phyloP scores from a whole-genome alignment of 1,284 basidiomycete genomes.

The Cutaneotrichosporon mucoides region DNA sequence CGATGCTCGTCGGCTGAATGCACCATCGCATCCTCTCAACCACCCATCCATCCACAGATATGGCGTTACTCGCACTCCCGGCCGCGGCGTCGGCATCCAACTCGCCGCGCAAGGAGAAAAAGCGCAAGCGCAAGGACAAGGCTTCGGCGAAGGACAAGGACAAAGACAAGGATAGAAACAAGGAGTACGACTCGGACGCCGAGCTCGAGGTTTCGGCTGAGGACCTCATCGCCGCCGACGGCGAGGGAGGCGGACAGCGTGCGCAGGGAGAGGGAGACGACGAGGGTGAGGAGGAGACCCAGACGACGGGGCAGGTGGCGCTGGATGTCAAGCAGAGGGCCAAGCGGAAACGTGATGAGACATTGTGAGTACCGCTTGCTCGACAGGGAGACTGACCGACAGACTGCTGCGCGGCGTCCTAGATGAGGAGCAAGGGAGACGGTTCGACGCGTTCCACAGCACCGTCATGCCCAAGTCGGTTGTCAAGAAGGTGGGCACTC shows the following conservation, averaged over 20 bases:
- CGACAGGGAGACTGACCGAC: background rate
- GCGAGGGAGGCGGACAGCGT: background rate
- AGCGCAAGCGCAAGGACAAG: constrained; percentile 13
- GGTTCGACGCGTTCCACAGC: constrained; percentile 40
- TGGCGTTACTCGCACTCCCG: constrained; percentile 19
- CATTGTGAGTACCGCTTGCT: constrained; percentile 10
- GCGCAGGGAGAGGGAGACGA: constrained; percentile 20
- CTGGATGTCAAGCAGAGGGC: constrained; percentile 16
- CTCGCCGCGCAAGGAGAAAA: constrained; percentile 14
- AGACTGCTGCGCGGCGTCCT: constrained; percentile 37
- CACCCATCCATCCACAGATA: background rate
- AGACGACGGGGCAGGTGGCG: background rate
- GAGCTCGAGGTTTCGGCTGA: constrained; percentile 22
- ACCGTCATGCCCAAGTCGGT: constrained; percentile 34
- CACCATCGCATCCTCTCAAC: background rate
- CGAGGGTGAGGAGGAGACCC: constrained; percentile 20
- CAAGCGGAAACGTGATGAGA: constrained; percentile 13
- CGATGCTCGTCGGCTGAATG: background rate
- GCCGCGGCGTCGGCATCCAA: background rate
- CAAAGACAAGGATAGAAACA: constrained; percentile 12
- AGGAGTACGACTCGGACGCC: constrained; percentile 14
- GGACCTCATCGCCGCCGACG: constrained; percentile 18
- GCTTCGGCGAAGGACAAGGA: constrained; percentile 1
- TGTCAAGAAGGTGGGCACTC: constrained; percentile 31
- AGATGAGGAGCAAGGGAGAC: constrained; percentile 37